Evolutionary conservation across 257 asterid genomes (phyloP).

Genomic region (Cordia subcordata): DNA sequence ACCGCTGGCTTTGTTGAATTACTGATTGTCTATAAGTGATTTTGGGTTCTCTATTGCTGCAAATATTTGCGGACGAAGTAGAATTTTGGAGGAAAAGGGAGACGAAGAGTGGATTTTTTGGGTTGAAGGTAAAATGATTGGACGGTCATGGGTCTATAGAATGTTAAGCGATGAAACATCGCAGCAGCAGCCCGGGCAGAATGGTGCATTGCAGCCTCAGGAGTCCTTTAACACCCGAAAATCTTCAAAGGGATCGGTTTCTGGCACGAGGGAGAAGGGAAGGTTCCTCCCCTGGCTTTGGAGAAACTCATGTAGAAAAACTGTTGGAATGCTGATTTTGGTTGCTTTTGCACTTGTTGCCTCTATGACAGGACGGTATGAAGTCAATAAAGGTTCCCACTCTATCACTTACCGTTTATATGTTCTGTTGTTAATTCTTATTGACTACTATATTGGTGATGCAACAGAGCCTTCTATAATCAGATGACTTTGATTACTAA

Average conservation of each 20-base stretch:
- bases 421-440: not conserved
- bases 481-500: too few species aligned
- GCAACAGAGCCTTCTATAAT: too few species aligned
- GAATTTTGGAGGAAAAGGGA: conserved; percentile 43
- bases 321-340: conserved; percentile 77
- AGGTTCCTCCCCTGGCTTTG: conserved; percentile 32
- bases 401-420: not conserved
- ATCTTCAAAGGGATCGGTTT: conserved; percentile 51
- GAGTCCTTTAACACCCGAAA: conserved; percentile 43
- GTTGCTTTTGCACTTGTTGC: conserved; percentile 51
- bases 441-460: not conserved
- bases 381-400: conserved; percentile 56
- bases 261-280: conserved; percentile 70
- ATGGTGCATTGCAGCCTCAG: conserved; percentile 53
- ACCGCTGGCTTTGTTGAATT: conserved; percentile 18
- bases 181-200: conserved; percentile 62
- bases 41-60: conserved; percentile 17
- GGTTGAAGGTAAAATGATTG: conserved; percentile 80
- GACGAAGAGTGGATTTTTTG: conserved; percentile 56
- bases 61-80: conserved; percentile 36
- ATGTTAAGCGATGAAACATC: conserved; percentile 71
- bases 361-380: conserved; percentile 54
- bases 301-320: conserved; percentile 60
- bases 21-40: conserved; percentile 18
- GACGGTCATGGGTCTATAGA: conserved; percentile 77